These are phyloP conservation scores for Salvia rosmarinus DNA, from an alignment of 257 asterid genomes.

Conservation along the genomic window DNA sequence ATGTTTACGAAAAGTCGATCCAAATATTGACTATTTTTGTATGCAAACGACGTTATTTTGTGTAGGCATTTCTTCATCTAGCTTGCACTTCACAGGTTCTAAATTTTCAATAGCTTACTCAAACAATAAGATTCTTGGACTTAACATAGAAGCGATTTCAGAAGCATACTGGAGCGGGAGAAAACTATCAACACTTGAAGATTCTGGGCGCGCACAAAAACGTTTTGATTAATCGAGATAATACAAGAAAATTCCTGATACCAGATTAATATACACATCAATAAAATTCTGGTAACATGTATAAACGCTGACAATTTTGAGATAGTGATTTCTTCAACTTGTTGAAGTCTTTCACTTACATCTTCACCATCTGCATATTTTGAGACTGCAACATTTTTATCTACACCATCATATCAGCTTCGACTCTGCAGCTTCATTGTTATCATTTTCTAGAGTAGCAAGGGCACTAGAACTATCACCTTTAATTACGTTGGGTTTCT, in stretches of 20 bases:
- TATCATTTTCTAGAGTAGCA: neutral
- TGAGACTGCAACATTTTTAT: neutral
- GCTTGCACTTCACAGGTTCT: too few relatives aligned
- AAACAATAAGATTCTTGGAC: too few relatives aligned
- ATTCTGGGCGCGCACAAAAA: neutral
- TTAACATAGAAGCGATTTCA: too few relatives aligned
- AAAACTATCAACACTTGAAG: too few relatives aligned
- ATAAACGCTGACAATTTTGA: neutral
- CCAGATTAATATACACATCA: constrained; percentile 25
- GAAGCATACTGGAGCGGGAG: too few relatives aligned
- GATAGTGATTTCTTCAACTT: constrained; percentile 25
- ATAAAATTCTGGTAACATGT: neutral
- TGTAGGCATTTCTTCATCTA: too few relatives aligned
- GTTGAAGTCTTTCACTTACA: constrained; percentile 21
- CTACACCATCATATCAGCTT: constrained; percentile 13
- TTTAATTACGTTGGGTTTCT: constrained; percentile 24
- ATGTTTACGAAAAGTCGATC: too few relatives aligned
- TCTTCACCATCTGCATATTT: constrained; percentile 21
- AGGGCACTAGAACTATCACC: constrained; percentile 26
- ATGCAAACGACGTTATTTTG: too few relatives aligned
- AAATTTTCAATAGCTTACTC: too few relatives aligned
- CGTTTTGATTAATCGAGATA: neutral
- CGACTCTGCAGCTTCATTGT: neutral
- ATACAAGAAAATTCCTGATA: neutral
- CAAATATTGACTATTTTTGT: too few relatives aligned